Conservation (phyloP, 169 alveolate species). For the Babesia sp. region DNA sequence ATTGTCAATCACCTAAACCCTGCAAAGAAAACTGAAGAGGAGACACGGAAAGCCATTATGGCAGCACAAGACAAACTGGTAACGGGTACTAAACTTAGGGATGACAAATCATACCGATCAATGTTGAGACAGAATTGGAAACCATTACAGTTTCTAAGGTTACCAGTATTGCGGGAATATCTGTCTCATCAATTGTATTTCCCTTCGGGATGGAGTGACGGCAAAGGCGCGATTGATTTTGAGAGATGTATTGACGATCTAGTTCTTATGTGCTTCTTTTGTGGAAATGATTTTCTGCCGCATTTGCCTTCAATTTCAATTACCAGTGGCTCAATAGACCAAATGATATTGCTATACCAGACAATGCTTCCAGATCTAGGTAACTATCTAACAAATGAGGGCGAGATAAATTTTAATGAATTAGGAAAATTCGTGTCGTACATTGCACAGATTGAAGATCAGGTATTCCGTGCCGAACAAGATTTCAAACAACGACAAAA, state of each 20-base stretch:
- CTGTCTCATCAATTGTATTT: conserved; percentile 71
- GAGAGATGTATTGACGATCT: conserved; percentile 96
- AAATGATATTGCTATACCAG: conserved; percentile 90
- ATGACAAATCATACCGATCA: conserved; percentile 30
- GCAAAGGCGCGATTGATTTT: conserved; percentile 75
- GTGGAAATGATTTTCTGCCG: conserved; percentile 98
- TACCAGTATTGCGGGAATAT: conserved; percentile 82
- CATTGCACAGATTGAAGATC: conserved; percentile 87
- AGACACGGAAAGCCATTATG: background rate
- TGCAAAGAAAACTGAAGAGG: conserved; percentile 19
- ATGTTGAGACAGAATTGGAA: conserved; percentile 76
- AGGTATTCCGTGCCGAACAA: conserved; percentile 77
- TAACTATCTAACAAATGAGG: conserved; percentile 87
- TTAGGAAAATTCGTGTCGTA: conserved; percentile 73
- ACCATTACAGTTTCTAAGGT: conserved; percentile 79
- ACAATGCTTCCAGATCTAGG: conserved; percentile 86
- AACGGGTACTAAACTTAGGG: background rate
- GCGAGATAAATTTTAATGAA: conserved; percentile 80
- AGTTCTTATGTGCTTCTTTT: conserved; percentile 93
- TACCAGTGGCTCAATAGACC: conserved; percentile 96
- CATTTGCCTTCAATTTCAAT: conserved; percentile 92
- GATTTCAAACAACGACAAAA: conserved; percentile 80
- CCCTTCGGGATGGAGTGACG: conserved; percentile 53
- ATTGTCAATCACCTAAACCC: conserved; percentile 72
- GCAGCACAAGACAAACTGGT: background rate